Percentiles rank a stretch among this genome's conserved stretches.
These are phyloP conservation scores for Pichia gijzeniarum DNA, from an alignment of 805 yeast species.

Conservation along the genomic window DNA sequence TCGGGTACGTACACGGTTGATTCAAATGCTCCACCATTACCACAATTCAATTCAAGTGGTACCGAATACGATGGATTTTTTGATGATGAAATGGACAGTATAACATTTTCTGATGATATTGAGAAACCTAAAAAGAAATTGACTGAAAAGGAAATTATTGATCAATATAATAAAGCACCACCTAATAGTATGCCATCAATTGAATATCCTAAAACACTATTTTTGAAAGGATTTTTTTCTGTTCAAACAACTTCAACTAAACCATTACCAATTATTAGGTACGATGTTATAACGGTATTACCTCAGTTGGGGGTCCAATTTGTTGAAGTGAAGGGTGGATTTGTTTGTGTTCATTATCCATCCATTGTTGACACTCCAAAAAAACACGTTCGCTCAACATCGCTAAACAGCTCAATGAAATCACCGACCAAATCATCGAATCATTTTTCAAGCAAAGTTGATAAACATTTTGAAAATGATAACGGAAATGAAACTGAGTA, in stretches of 20 bases:
- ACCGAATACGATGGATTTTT: constrained; percentile 53
- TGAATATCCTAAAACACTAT: constrained; percentile 85
- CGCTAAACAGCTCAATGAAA: constrained; percentile 6
- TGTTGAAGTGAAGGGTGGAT: constrained; percentile 91
- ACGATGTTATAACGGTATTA: constrained; percentile 73
- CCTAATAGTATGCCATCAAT: constrained; percentile 88
- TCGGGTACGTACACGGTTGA: constrained; percentile 15
- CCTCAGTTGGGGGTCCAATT: constrained; percentile 71
- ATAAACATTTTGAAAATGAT: constrained; percentile 14
- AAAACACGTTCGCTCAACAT: background rate
- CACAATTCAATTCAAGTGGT: constrained; percentile 30
- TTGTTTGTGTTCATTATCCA: constrained; percentile 69
- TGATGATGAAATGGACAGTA: constrained; percentile 41
- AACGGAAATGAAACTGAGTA: constrained; percentile 16
- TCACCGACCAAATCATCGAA: constrained; percentile 8
- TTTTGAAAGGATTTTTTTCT: constrained; percentile 87
- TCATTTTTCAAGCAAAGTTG: constrained; percentile 9
- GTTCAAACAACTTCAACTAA: constrained; percentile 94
- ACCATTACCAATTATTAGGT: constrained; percentile 81
- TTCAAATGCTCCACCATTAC: constrained; percentile 38
- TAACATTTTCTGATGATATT: constrained; percentile 23
- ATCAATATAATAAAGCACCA: constrained; percentile 45
- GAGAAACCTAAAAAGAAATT: constrained; percentile 28
- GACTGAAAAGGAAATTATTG: constrained; percentile 43
- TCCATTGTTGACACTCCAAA: constrained; percentile 30